Percentiles rank a stretch among this genome's conserved stretches.
Evolutionary conservation across 2,329 filamentous ascomycete species (phyloP).

Genomic region (Cordyceps cicadae): DNA sequence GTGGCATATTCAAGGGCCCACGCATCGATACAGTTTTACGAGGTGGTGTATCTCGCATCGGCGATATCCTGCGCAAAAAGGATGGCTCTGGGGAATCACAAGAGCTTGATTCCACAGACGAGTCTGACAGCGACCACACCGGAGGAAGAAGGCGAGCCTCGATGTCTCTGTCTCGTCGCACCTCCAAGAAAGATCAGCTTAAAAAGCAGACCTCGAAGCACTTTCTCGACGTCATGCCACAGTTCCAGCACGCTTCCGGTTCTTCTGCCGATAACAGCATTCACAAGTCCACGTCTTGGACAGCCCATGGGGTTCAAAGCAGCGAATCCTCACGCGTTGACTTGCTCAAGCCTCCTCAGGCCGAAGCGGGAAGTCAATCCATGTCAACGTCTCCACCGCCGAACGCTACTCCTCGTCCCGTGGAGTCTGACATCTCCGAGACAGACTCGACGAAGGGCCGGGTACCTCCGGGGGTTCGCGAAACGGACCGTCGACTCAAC

Average conservation of each 20-base stretch:
- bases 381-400: constrained; percentile 28
- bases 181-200: constrained; percentile 24
- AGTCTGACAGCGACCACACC: constrained; percentile 38
- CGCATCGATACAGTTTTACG: constrained; percentile 65
- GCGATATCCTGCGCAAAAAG: constrained; percentile 50
- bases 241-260: constrained; percentile 34
- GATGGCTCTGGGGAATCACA: constrained; percentile 30
- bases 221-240: constrained; percentile 45
- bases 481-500: constrained; percentile 29
- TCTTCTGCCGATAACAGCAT: constrained; percentile 13
- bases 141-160: constrained; percentile 32
- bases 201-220: constrained; percentile 30
- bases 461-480: constrained; percentile 22
- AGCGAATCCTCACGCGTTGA: constrained; percentile 39
- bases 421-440: constrained; percentile 31
- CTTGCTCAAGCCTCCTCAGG: constrained; percentile 39
- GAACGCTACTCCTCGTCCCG: constrained; percentile 13
- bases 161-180: constrained; percentile 27
- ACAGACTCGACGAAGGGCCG: constrained; percentile 27
- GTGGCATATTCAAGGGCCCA: constrained; percentile 69
- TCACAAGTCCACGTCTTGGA: constrained; percentile 14
- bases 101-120: constrained; percentile 37
- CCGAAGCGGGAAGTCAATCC: constrained; percentile 37
- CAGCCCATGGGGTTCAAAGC: constrained; percentile 18
- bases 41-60: constrained; percentile 47